Evolutionary conservation across 306 rosid genomes (phyloP).

Genomic region (Rosa persica): DNA sequence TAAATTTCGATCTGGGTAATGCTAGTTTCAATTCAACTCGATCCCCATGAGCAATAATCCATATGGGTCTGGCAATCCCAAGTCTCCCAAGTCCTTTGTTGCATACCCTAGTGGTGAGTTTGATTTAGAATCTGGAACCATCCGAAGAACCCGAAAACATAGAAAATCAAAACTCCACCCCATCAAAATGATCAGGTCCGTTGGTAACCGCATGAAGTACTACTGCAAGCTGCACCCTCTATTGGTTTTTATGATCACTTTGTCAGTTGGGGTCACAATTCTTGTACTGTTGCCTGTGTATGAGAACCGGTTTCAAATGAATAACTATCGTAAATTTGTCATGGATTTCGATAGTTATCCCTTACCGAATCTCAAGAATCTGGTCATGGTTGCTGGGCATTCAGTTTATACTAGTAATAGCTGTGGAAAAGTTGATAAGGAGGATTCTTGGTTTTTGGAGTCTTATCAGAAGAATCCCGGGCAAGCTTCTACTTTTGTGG

Average conservation of each 20-base stretch:
- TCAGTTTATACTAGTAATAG: slow-evolving; percentile 77
- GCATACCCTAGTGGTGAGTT: slow-evolving; percentile 59
- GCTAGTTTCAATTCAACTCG: slow-evolving; percentile 1
- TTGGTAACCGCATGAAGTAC: slow-evolving; percentile 48
- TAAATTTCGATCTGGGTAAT: slow-evolving; percentile 26
- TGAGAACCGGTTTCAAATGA: slow-evolving; percentile 37
- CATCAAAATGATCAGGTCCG: slow-evolving; percentile 66
- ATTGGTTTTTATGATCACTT: slow-evolving; percentile 38
- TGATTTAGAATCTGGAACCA: slow-evolving; percentile 74
- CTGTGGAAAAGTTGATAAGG: slow-evolving; percentile 76
- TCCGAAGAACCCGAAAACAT: slow-evolving; percentile 55
- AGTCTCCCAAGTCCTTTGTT: slow-evolving; percentile 61
- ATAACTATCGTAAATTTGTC: slow-evolving; percentile 28
- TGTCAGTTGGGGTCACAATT: slow-evolving; percentile 52
- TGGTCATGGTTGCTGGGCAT: slow-evolving; percentile 96
- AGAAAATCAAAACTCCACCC: slow-evolving; percentile 35
- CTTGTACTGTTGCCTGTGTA: slow-evolving; percentile 50
- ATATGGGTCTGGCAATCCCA: slow-evolving; percentile 53
- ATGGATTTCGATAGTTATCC: slow-evolving; percentile 46
- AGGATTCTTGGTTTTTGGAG: slow-evolving; percentile 94
- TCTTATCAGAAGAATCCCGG: slow-evolving; percentile 89
- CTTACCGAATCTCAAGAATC: slow-evolving; percentile 60
- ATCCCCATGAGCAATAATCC: slow-evolving; percentile 43
- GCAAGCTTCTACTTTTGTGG: slow-evolving; percentile 79
- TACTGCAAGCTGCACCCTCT: slow-evolving; percentile 64